Evolutionary conservation across 176 grass and related monocot species (phyloP), one percentile per base, ranked within the genome.

Genomic region (Rhynchospora breviuscula): DNA sequence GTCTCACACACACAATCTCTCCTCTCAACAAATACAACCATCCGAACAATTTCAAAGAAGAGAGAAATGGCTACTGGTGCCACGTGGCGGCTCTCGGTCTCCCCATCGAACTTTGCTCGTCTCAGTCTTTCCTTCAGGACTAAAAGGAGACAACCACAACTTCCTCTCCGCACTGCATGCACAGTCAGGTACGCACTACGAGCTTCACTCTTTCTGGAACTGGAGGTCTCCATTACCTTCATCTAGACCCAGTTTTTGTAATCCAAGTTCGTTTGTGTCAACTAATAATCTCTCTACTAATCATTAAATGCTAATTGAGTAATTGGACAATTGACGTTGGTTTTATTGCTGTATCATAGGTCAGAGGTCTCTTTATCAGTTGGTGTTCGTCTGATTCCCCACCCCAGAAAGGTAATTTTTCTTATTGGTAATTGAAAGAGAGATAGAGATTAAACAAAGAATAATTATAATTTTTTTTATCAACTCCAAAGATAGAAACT

Each of bases 401-500:
- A 94, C 48, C 92, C 92, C 52, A 91, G 86, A 87, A 94, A 94
- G 92, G 92, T 94, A 81, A 12, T 54, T 62, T 4, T 58, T 18
- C 26, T 49, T 4, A 1, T 83, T 8, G 3, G 2, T 71, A 75
- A 40, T 63, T 79, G 19, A 69, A 51, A 40, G 61, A n/a, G 10
- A 10, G 26, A 29, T 29, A 29, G 26, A 47, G 60, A 23, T 29
- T 1, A 29, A 29, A 29, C 26, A 26, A 8, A 35, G 6, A 84
- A 71, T 15, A 11, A 71, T 60, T 43, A 56, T 8, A 46, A 45
- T 84, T 1, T 18, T 84, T 48, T 75, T 78, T 78, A 18, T 83
- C 56, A 75, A 31, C 48, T 84, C 26, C 14, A 31, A 84, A 90
- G 95, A 87, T 53, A 79, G 89, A 92, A 52, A 94, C 53, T 12